Evolutionary conservation across 2,329 filamentous ascomycete species (phyloP).

Genomic region (Niveomyces coronatus): DNA sequence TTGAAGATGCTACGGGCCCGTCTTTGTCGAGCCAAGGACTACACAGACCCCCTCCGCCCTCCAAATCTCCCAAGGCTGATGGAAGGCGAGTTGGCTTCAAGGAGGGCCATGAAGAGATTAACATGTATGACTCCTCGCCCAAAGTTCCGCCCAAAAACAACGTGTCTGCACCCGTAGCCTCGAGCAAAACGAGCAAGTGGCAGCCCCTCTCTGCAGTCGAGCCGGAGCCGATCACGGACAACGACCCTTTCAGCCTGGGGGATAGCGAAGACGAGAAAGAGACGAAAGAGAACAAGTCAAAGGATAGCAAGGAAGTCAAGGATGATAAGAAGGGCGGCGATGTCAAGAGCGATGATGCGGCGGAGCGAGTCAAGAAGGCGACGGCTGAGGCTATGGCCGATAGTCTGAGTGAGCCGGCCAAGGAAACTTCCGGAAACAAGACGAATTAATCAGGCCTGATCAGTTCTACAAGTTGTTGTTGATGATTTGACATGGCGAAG

Average conservation of each 20-base stretch:
- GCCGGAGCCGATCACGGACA: conserved; percentile 74
- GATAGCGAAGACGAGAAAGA: conserved; percentile 91
- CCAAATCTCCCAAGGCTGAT: conserved; percentile 40
- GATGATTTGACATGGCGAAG: too few species aligned
- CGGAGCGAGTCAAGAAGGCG: conserved; percentile 54
- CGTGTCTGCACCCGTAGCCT: conserved; percentile 31
- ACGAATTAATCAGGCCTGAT: conserved; percentile 17
- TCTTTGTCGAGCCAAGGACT: conserved; percentile 67
- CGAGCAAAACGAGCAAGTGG: conserved; percentile 86
- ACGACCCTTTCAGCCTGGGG: conserved; percentile 92
- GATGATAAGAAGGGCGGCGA: conserved; percentile 47
- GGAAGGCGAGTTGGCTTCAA: conserved; percentile 47
- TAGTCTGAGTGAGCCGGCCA: conserved; percentile 34
- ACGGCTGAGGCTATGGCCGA: conserved; percentile 52
- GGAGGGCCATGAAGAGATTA: conserved; percentile 66
- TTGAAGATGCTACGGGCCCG: conserved; percentile 35
- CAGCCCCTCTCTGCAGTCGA: conserved; percentile 79
- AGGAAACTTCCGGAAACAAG: conserved; percentile 22
- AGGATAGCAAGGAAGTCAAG: conserved; percentile 29
- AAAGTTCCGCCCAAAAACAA: conserved; percentile 42
- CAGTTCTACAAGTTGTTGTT: neutral
- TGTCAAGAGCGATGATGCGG: conserved; percentile 40
- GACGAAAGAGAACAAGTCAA: conserved; percentile 21
- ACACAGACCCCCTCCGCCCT: conserved; percentile 57
- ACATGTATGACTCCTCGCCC: conserved; percentile 59